Base-by-base conservation (phyloP, 2,329 filamentous ascomycete genomes). In the Simplicillium sp. region DNA sequence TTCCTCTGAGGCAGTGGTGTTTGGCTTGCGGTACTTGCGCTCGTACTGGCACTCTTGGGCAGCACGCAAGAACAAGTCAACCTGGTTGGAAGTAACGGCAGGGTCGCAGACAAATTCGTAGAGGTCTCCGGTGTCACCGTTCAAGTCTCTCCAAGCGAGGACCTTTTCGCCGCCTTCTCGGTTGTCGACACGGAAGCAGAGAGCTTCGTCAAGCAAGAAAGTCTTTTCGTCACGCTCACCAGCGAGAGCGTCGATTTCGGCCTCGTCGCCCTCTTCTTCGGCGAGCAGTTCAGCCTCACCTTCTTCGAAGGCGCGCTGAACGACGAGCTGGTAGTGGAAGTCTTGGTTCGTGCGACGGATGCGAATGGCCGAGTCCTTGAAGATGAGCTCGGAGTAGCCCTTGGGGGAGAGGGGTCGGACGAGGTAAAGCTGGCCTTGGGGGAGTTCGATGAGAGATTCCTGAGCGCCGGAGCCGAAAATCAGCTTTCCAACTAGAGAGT, bases 311-410 rank as follows among this genome's bases (percentile, higher is more conserved):
- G 90, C 90, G 45, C 92, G 80, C 61, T 98, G 92, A 34, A 97
- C 78, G 33, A 97, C 90, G 11, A 98, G 85, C 61, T 98, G 92
- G 60, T 97, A 98, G 56, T 98, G 89, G 56, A 86, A 96, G 40
- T 97, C 88, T 60, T 95, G 89, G 15, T 86, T 89, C 13, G 92
- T 97, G 48, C 87, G 81, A 49, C 94, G 84, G 56, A 98, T 94
- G 48, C 84, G 87, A 40, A 90, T 87, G 36, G 87, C 85, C 32
- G 88, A 84, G 79, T 98, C 92, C 64, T 92, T 95, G 74, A 96
- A 98, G 64, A 98, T 94, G 58, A 97, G 87, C 64, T 98, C 92
- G 2, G 90, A 96, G 61, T 96, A 97, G 50, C 92, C 92, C 63
- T 98, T 98, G 43, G 90, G 88, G 7, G 90, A 97, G 38, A 87